A percentile compares a stretch with the other conserved stretches of the same genome.
Evolutionary conservation across 805 yeast genomes (phyloP).

Genomic region (Metschnikowia corniflorae): DNA sequence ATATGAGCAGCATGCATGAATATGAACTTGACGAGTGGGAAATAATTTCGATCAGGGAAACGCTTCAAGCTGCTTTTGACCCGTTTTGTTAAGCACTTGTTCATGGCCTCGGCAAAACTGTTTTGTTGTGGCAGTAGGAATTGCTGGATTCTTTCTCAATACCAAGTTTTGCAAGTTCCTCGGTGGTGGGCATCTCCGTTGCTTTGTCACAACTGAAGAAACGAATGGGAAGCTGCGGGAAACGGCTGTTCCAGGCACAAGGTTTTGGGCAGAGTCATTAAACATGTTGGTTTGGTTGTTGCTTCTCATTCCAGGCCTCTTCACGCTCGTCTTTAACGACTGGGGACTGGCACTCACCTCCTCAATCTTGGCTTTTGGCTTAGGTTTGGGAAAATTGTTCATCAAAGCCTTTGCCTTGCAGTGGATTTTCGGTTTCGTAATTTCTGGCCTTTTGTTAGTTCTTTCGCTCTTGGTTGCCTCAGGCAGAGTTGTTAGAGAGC

Average conservation of each 20-base stretch:
- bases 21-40: not conserved
- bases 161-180: no score
- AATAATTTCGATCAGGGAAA: not conserved
- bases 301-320: constrained; percentile 57
- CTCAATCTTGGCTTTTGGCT: constrained; percentile 56
- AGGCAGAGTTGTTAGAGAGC: constrained; percentile 25
- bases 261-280: constrained; percentile 62
- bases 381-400: constrained; percentile 68
- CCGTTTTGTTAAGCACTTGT: not conserved
- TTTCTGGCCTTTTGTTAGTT: constrained; percentile 54
- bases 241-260: no score
- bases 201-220: no score
- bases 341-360: constrained; percentile 65
- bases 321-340: constrained; percentile 60
- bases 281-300: constrained; percentile 78
- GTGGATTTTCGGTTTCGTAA: constrained; percentile 79
- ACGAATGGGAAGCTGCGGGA: no score
- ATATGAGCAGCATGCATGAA: not conserved
- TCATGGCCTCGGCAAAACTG: not conserved
- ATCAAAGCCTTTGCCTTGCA: constrained; percentile 72
- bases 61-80: not conserved
- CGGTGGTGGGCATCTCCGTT: no score
- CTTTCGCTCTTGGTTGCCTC: constrained; percentile 45
- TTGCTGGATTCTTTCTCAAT: no score
- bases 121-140: not conserved